Evolutionary conservation across 139 green algal species (phyloP).

Genomic region (Diplosphaera chodatii): DNA sequence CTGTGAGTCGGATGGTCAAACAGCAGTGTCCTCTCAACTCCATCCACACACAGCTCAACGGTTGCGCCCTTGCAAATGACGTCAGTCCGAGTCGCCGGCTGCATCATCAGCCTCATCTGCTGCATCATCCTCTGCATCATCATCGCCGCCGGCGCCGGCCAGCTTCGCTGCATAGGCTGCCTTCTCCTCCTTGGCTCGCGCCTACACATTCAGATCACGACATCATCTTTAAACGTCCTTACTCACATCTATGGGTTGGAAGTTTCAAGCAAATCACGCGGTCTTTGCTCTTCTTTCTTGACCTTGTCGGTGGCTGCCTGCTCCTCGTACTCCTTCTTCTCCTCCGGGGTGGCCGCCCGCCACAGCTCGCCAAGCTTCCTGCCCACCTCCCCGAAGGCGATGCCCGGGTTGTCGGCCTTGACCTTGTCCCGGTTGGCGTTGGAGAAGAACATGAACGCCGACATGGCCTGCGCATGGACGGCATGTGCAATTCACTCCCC

Average conservation of each 20-base stretch:
- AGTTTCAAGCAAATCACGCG: conserved; percentile 1
- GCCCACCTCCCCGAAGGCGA: conserved; percentile 60
- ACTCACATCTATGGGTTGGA: neutral
- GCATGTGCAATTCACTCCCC: no score
- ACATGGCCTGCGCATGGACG: conserved; percentile 27
- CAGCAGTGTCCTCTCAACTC: no score
- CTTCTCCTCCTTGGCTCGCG: conserved; percentile 57
- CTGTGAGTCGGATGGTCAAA: no score
- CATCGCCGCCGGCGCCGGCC: no score
- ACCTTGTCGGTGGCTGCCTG: conserved; percentile 57
- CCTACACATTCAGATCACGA: conserved; percentile 30
- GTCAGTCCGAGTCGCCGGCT: neutral
- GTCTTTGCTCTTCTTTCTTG: conserved; percentile 15
- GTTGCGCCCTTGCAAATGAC: no score
- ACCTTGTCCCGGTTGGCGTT: conserved; percentile 47
- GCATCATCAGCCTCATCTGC: neutral
- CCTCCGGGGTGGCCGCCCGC: conserved; percentile 47
- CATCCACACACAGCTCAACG: no score
- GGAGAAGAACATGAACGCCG: conserved; percentile 85
- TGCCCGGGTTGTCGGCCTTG: conserved; percentile 54
- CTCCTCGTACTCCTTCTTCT: conserved; percentile 41
- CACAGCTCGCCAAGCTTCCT: conserved; percentile 73
- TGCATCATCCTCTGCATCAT: no score
- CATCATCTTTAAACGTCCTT: no score
- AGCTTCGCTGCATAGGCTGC: conserved; percentile 49